phyloP scores from a whole-genome alignment of 2,329 filamentous ascomycete genomes.

The Curvularia verruculosa region DNA sequence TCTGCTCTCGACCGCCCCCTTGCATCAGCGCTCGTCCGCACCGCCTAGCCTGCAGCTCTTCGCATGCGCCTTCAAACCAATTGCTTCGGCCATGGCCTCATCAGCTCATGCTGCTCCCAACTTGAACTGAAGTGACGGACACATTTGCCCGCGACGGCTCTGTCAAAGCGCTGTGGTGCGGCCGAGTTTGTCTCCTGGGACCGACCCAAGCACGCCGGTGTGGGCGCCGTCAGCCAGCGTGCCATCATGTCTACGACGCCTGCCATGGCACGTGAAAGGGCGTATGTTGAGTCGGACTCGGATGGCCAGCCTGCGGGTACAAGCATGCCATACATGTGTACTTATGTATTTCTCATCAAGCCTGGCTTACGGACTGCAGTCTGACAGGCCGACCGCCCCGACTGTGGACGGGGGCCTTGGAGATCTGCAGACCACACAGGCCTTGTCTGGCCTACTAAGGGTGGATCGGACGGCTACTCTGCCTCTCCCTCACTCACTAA shows the following conservation, averaged over 20 bases:
- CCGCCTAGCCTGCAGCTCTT: slow-evolving; percentile 38
- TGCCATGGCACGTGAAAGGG: slow-evolving; percentile 35
- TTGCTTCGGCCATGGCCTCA: slow-evolving; percentile 21
- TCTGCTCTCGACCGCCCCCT: slow-evolving; percentile 41
- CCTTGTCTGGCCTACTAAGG: slow-evolving; percentile 22
- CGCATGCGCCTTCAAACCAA: slow-evolving; percentile 31
- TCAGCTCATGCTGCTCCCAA: slow-evolving; percentile 12
- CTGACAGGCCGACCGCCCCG: slow-evolving; percentile 18
- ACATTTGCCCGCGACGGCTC: slow-evolving; percentile 4
- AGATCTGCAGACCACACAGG: slow-evolving; percentile 27
- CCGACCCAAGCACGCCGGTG: slow-evolving; percentile 3
- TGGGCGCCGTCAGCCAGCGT: slow-evolving; percentile 19
- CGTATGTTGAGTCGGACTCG: slow-evolving; percentile 18
- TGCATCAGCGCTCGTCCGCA: slow-evolving; percentile 43
- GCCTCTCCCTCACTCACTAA: background rate
- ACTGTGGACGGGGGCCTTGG: slow-evolving; percentile 10
- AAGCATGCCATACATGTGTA: too few relatives aligned
- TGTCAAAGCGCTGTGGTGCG: background rate
- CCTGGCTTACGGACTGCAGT: slow-evolving; percentile 11
- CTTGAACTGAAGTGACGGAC: background rate
- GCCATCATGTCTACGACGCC: slow-evolving; percentile 6
- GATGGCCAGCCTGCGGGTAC: background rate
- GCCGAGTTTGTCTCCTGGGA: slow-evolving; percentile 12
- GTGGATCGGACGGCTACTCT: slow-evolving; percentile 35
- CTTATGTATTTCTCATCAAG: slow-evolving; percentile 14